phyloP scores from a whole-genome alignment of 2,329 filamentous ascomycete genomes.

The Zalaria obscura region DNA sequence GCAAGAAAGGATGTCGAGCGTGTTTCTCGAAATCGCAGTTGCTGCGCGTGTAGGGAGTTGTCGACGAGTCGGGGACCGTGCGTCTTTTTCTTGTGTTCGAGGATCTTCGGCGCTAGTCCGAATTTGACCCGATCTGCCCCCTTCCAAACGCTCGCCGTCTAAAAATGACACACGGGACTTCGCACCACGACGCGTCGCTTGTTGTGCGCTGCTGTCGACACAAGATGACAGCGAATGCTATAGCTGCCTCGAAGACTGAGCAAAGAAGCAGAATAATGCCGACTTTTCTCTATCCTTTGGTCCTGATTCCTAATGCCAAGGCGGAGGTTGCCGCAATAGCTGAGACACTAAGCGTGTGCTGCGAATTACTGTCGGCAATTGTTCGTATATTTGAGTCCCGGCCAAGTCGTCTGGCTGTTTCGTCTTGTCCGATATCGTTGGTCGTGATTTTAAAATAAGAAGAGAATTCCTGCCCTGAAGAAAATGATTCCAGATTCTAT shows the following conservation, averaged over 20 bases:
- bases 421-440: no score
- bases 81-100: not conserved
- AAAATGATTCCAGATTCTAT: no score
- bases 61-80: not conserved
- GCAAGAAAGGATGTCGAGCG: not conserved
- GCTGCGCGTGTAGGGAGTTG: not conserved
- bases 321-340: no score
- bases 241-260: no score
- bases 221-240: no score
- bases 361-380: no score
- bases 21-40: not conserved
- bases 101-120: constrained; percentile 5
- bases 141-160: constrained; percentile 5
- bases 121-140: not conserved
- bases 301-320: not conserved
- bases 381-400: no score
- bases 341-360: no score
- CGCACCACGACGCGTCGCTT: not conserved
- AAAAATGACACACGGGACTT: constrained; percentile 5
- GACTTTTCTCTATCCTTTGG: not conserved
- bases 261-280: not conserved
- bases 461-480: no score
- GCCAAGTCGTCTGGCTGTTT: no score
- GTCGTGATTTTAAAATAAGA: no score
- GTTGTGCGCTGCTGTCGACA: no score